Percentiles rank a stretch among this genome's conserved stretches.
Evolutionary conservation across 1,284 basidiomycete genomes (phyloP).

Genomic region (Papiliotrema laurentii): DNA sequence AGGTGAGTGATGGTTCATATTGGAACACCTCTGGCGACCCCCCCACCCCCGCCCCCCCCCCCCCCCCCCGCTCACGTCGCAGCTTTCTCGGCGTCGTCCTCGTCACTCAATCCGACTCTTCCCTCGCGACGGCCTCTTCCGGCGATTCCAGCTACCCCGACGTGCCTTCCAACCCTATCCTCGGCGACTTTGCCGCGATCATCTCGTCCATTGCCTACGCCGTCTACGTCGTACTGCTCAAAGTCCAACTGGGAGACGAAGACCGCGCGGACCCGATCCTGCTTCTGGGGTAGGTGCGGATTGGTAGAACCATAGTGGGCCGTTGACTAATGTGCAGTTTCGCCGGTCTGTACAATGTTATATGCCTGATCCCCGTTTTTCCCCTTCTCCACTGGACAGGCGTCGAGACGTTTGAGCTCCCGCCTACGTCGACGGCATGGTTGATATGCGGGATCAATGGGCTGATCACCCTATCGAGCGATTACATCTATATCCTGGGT

Average conservation of each 20-base stretch:
- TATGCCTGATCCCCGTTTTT: conserved; percentile 75
- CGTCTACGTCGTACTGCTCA: conserved; percentile 86
- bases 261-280: conserved; percentile 86
- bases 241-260: conserved; percentile 76
- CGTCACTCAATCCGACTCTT: conserved; percentile 75
- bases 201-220: conserved; percentile 83
- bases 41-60: background rate
- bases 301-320: background rate
- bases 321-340: conserved; percentile 50
- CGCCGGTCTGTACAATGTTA: conserved; percentile 84
- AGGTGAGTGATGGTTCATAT: conserved; percentile 55
- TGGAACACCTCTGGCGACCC: too few species aligned
- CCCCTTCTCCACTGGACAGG: conserved; percentile 72
- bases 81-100: conserved; percentile 82
- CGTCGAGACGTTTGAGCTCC: conserved; percentile 71
- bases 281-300: conserved; percentile 65
- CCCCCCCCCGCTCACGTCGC: conserved; percentile 7
- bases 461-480: conserved; percentile 75
- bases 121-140: conserved; percentile 30
- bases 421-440: conserved; percentile 59
- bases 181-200: conserved; percentile 76
- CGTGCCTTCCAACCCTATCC: conserved; percentile 43
- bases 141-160: conserved; percentile 8
- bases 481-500: conserved; percentile 71
- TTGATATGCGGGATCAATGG: conserved; percentile 74